Evolutionary conservation across 306 rosid species (phyloP), one percentile per base, ranked within the genome.

Genomic region (Amphicarpaea edgeworthii): DNA sequence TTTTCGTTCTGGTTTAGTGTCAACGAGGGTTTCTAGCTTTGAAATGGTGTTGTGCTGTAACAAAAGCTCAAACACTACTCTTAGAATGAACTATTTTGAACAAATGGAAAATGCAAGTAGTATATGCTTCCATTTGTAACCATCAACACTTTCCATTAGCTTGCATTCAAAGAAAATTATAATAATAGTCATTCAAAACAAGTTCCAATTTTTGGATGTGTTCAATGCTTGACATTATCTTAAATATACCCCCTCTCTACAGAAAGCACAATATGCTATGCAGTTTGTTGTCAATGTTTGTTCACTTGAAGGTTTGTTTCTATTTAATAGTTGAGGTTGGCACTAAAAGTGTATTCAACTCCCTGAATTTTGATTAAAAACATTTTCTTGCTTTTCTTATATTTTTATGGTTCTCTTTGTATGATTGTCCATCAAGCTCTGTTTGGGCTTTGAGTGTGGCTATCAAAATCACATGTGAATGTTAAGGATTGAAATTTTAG

Each of bases 221-320:
- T n/a, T n/a, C n/a, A n/a, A n/a, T n/a, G n/a, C 47, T 28, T 87
- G 59, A 80, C 49, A 43, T 62, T 12, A 47, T 77, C 43, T 50
- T 17, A 50, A n/a, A 54, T 72, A 42, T 57, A 11, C n/a, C 61
- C 19, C 47, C 42, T 28, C 5, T 79, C 21, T 86, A 72, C 72
- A 90, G 95, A 88, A 42, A 19, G 72, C 66, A 14, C 81, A 65
- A 28, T 6, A 70, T 68, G 77, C 70, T 55, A 61, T 45, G 51
- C 78, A 59, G 74, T 49, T 80, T 45, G 53, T 32, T 46, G 34
- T 23, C 59, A 19, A 28, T 30, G 83, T 81, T 66, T 40, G 82
- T 73, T 63, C 72, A 30, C 60, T 63, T 32, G 26, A 66, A 66
- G 83, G 79, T 80, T 65, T 58, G 57, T 37, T 65, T 64, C 74